phyloP scores from a whole-genome alignment of 805 yeast genomes.

The Tetrapisispora nanseiensis region DNA sequence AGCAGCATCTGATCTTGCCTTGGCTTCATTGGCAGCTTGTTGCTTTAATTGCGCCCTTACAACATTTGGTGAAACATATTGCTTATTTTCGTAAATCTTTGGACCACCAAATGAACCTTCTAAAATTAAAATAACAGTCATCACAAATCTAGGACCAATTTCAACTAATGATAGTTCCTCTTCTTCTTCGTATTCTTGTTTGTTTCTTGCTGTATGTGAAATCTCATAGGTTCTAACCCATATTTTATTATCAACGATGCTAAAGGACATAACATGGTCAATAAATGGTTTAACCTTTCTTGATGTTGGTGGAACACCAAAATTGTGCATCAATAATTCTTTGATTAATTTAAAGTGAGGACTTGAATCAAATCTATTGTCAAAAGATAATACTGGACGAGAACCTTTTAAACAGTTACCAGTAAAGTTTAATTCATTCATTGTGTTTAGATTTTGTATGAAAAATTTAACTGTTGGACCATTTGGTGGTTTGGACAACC shows the following conservation, averaged over 20 bases:
- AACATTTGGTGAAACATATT: constrained; percentile 91
- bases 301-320: constrained; percentile 93
- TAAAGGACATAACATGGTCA: constrained; percentile 90
- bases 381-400: constrained; percentile 87
- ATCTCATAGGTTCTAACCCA: constrained; percentile 97
- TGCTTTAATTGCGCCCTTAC: constrained; percentile 82
- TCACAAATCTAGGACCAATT: constrained; percentile 92
- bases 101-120: constrained; percentile 99
- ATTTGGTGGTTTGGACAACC: constrained; percentile 94
- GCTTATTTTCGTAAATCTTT: constrained; percentile 92
- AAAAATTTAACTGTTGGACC: constrained; percentile 95
- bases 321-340: constrained; percentile 70
- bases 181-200: constrained; percentile 42
- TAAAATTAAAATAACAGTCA: constrained; percentile 80
- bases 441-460: constrained; percentile 88
- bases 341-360: constrained; percentile 69
- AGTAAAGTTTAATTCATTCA: constrained; percentile 91
- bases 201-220: constrained; percentile 44
- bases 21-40: constrained; percentile 71
- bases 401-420: constrained; percentile 95
- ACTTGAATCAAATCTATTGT: constrained; percentile 57
- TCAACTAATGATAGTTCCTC: constrained; percentile 76
- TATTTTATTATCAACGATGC: constrained; percentile 83
- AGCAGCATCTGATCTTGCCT: constrained; percentile 69
- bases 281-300: constrained; percentile 89